phyloP scores from a whole-genome alignment of 2,329 filamentous ascomycete species.

The Claviceps spartinae region DNA sequence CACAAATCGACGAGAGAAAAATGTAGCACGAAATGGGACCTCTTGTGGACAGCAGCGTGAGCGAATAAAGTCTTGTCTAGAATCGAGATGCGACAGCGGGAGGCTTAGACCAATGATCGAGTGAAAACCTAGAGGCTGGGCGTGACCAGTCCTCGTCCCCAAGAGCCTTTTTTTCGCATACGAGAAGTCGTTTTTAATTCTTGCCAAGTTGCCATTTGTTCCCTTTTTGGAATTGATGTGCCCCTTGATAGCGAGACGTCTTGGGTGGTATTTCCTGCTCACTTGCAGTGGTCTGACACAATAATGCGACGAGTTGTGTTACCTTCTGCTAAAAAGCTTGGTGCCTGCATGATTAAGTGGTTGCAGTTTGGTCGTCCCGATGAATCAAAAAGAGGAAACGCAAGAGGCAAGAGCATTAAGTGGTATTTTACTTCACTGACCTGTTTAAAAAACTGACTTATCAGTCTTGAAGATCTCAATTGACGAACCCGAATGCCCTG shows the following conservation, averaged over 20 bases:
- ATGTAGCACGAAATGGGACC: too few species aligned
- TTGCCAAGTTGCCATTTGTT: neutral
- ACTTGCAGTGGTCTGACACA: neutral
- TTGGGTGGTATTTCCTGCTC: neutral
- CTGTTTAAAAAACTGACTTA: neutral
- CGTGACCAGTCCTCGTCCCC: too few species aligned
- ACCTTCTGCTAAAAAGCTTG: constrained; percentile 1
- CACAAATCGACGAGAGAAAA: too few species aligned
- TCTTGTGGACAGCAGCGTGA: neutral
- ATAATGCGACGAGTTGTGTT: neutral
- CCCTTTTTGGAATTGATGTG: neutral
- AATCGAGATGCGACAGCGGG: neutral
- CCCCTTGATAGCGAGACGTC: neutral
- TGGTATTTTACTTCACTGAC: neutral
- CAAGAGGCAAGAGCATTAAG: neutral
- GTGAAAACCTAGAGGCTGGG: too few species aligned
- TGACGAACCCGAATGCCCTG: neutral
- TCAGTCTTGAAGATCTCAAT: neutral
- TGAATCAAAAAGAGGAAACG: neutral
- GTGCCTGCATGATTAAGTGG: constrained; percentile 3
- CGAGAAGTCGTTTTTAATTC: neutral
- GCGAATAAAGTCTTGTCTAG: neutral
- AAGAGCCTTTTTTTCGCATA: neutral
- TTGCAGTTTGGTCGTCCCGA: neutral
- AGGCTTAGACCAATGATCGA: too few species aligned